phyloP scores from a whole-genome alignment of 208 protist species.

The Trichomonas tenax region DNA sequence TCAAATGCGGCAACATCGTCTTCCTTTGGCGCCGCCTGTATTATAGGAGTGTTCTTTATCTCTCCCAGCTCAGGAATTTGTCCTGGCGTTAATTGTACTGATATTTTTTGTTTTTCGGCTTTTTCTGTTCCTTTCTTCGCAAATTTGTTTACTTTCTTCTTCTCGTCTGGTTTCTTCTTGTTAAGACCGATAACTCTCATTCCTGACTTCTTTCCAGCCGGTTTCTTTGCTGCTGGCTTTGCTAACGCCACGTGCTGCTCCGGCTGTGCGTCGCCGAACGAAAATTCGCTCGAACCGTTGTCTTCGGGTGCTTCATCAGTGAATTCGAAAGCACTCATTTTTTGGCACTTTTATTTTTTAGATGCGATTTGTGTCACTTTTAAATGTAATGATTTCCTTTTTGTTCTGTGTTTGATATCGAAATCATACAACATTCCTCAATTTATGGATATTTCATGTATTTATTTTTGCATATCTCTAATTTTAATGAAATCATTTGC shows the following conservation, averaged over 20 bases:
- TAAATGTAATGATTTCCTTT: neutral
- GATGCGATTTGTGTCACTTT: neutral
- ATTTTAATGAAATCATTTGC: no score
- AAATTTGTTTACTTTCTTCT: neutral
- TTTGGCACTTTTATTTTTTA: neutral
- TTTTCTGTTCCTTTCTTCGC: neutral
- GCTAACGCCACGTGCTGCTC: neutral
- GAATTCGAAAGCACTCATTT: conserved; percentile 15
- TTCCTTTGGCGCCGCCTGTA: neutral
- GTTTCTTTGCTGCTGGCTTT: neutral
- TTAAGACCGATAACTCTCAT: neutral
- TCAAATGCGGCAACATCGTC: neutral
- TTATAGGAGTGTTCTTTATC: neutral
- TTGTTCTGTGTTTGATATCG: no score
- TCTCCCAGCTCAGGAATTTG: neutral
- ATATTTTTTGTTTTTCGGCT: neutral
- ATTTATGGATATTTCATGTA: no score
- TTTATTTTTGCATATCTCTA: no score
- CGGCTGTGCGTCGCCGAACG: neutral
- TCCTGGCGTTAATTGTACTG: neutral
- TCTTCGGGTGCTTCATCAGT: neutral
- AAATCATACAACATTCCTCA: no score
- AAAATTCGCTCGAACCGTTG: neutral
- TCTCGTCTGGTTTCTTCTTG: neutral
- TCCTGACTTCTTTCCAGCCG: neutral